phyloP scores from a whole-genome alignment of 805 yeast species.

The Candida golubevii region DNA sequence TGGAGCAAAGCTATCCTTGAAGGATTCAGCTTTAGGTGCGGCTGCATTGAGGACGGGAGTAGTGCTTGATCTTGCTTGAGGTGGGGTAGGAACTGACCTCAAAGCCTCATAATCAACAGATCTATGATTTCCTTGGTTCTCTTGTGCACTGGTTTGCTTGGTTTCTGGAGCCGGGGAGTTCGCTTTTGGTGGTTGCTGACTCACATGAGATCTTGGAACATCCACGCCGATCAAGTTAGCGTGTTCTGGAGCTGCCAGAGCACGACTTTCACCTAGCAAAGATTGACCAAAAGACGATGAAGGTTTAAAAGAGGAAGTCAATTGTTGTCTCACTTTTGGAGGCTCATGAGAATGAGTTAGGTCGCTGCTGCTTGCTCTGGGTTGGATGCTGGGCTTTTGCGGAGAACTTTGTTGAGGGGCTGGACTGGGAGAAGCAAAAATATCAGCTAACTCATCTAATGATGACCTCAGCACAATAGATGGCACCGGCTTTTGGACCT shows the following conservation, averaged over 20 bases:
- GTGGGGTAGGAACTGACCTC: constrained; percentile 45
- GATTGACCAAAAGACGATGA: constrained; percentile 83
- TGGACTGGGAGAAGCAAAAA: constrained; percentile 30
- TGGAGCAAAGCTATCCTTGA: background rate
- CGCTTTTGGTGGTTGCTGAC: background rate
- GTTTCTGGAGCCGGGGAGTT: background rate
- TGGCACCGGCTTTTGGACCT: background rate
- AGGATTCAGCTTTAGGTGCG: background rate
- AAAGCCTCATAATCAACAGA: constrained; percentile 48
- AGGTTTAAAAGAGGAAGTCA: constrained; percentile 61
- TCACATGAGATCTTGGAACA: constrained; percentile 8
- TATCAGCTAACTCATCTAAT: constrained; percentile 61
- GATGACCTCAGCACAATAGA: constrained; percentile 39
- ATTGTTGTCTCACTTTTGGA: constrained; percentile 30
- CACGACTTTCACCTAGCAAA: constrained; percentile 35
- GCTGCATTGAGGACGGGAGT: background rate
- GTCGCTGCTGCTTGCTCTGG: constrained; percentile 33
- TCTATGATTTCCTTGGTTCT: constrained; percentile 5
- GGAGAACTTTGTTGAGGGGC: constrained; percentile 9
- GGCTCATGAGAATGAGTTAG: constrained; percentile 23
- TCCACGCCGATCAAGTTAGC: constrained; percentile 34
- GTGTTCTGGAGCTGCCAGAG: constrained; percentile 10
- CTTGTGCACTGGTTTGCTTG: too few species aligned
- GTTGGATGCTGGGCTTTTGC: constrained; percentile 17
- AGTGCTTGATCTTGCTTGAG: constrained; percentile 14